Conservation (phyloP, 257 asterid species). For the Nicotiana otophora region DNA sequence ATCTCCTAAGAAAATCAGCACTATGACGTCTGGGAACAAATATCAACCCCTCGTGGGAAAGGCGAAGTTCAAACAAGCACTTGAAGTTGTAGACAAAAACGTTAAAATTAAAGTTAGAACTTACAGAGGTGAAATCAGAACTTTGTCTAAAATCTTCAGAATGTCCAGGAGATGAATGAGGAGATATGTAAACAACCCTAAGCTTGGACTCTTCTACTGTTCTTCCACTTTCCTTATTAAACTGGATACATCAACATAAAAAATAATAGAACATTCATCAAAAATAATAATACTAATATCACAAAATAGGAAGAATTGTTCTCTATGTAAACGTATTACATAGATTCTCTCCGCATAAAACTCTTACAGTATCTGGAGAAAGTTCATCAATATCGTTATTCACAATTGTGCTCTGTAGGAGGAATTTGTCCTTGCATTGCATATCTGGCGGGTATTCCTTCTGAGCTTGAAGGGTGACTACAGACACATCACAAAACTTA, state of each 20-base stretch:
- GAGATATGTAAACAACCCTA: slow-evolving; percentile 50
- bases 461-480: slow-evolving; percentile 86
- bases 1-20: neutral
- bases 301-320: neutral
- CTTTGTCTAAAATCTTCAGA: slow-evolving; percentile 25
- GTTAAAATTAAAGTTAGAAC: slow-evolving; percentile 10
- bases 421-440: slow-evolving; percentile 85
- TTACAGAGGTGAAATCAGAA: slow-evolving; percentile 31
- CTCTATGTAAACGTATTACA: neutral
- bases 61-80: neutral
- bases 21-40: neutral
- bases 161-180: slow-evolving; percentile 28
- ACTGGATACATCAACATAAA: slow-evolving; percentile 33
- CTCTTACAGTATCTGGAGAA: slow-evolving; percentile 55
- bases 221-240: slow-evolving; percentile 55
- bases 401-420: slow-evolving; percentile 56
- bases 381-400: slow-evolving; percentile 55
- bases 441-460: slow-evolving; percentile 64
- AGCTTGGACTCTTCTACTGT: slow-evolving; percentile 64
- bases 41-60: neutral
- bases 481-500: slow-evolving; percentile 12
- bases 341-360: neutral
- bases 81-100: neutral
- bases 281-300: neutral
- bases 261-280: neutral